Conservation (phyloP, 176 grass and related monocot genomes). For the Olyra latifolia region DNA sequence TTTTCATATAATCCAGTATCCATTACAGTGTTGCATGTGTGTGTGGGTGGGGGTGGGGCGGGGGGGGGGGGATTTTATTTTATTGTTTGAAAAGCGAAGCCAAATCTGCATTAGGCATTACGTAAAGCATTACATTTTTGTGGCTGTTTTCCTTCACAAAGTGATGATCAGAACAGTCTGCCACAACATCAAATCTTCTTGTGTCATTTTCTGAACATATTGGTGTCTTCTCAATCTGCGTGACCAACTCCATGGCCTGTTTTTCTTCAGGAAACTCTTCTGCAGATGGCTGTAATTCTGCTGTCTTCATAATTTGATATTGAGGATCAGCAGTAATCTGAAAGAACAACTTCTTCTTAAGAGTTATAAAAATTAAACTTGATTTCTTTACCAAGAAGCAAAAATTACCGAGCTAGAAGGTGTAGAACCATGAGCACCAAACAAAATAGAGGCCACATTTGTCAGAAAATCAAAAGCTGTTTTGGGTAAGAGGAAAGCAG, state of each 20-base stretch:
- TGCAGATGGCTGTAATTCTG: conserved; percentile 45
- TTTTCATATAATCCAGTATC: not conserved
- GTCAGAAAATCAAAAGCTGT: conserved; percentile 67
- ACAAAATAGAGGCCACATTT: conserved; percentile 63
- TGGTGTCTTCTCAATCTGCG: conserved; percentile 42
- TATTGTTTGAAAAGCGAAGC: not conserved
- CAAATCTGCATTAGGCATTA: conserved; percentile 1
- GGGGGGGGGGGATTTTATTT: no score
- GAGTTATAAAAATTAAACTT: conserved; percentile 13
- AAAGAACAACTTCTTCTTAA: conserved; percentile 35
- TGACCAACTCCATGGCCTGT: conserved; percentile 36
- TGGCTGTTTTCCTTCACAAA: conserved; percentile 60
- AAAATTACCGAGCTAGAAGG: conserved; percentile 56
- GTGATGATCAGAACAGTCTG: conserved; percentile 78
- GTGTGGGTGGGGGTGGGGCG: no score
- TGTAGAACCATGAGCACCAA: conserved; percentile 45
- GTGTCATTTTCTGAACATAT: conserved; percentile 44
- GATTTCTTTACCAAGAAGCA: not conserved
- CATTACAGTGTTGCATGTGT: not conserved
- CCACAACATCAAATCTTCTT: conserved; percentile 77
- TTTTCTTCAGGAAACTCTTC: conserved; percentile 45
- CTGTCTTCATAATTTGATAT: conserved; percentile 56
- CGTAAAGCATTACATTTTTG: conserved; percentile 39
- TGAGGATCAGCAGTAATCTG: conserved; percentile 51
- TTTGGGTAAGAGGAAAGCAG: conserved; percentile 54